phyloP scores from a whole-genome alignment of 768 basidiomycete genomes.

The Tricholoma bakamatsutake region DNA sequence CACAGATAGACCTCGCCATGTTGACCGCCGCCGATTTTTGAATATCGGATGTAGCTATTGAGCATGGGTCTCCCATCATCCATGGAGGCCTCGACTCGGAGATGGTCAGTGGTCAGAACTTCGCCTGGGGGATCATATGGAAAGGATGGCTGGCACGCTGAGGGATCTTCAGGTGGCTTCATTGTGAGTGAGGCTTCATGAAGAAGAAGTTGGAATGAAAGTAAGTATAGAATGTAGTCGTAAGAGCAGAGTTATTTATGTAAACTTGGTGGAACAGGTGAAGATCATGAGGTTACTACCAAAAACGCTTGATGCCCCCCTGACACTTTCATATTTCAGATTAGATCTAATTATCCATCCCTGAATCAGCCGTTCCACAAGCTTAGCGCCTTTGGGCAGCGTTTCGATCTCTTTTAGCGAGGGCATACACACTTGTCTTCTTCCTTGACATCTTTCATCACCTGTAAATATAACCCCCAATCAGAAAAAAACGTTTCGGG shows the following conservation, averaged over 20 bases:
- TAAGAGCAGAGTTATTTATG: not conserved
- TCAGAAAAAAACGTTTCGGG: slow-evolving; percentile 1
- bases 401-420: slow-evolving; percentile 10
- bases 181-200: slow-evolving; percentile 21
- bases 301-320: slow-evolving; percentile 23
- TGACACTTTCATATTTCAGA: slow-evolving; percentile 15
- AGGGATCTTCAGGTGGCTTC: slow-evolving; percentile 18
- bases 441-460: slow-evolving; percentile 40
- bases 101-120: slow-evolving; percentile 45
- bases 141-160: slow-evolving; percentile 16
- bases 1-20: slow-evolving; percentile 88
- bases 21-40: slow-evolving; percentile 79
- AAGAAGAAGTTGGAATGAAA: slow-evolving; percentile 16
- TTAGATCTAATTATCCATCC: slow-evolving; percentile 6
- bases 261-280: slow-evolving; percentile 11
- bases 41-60: slow-evolving; percentile 82
- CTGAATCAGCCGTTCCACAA: slow-evolving; percentile 2
- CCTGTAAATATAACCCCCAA: slow-evolving; percentile 25
- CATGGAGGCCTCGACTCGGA: slow-evolving; percentile 28
- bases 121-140: slow-evolving; percentile 35
- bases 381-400: too few species aligned
- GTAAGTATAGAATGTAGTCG: slow-evolving; percentile 9
- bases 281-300: slow-evolving; percentile 29
- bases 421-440: slow-evolving; percentile 41
- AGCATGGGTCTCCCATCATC: slow-evolving; percentile 46